A percentile compares a stretch with the other conserved stretches of the same genome.
These are phyloP conservation scores for Apiospora malaysiana DNA, from an alignment of 2,329 filamentous ascomycete genomes.

Conservation along the genomic window DNA sequence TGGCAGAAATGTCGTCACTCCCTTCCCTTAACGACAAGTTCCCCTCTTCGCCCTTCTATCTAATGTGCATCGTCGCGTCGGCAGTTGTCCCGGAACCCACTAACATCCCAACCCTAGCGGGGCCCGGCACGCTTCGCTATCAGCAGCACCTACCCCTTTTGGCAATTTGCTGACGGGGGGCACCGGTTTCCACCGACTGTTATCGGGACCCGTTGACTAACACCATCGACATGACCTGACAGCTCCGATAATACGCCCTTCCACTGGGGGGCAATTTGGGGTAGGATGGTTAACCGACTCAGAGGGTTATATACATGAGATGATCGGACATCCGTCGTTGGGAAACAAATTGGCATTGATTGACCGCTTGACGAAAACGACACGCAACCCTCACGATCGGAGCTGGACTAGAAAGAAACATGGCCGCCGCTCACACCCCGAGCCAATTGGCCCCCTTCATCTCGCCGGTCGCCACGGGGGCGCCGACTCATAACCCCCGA, in stretches of 20 bases:
- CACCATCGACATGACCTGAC: conserved; percentile 14
- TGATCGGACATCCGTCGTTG: conserved; percentile 3
- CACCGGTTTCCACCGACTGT: conserved; percentile 4
- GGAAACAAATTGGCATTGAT: background rate
- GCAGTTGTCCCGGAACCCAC: background rate
- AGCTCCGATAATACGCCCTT: conserved; percentile 5
- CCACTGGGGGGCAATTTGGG: background rate
- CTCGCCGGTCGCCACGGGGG: conserved; percentile 24
- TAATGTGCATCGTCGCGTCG: background rate
- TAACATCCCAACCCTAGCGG: background rate
- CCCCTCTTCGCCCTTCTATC: background rate
- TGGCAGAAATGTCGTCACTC: background rate
- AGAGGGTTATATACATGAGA: conserved; percentile 3
- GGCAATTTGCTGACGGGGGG: conserved; percentile 8
- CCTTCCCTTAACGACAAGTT: background rate
- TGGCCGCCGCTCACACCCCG: background rate
- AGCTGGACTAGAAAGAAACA: background rate
- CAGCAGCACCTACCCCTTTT: conserved; percentile 17
- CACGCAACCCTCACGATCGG: background rate
- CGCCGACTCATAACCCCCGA: conserved; percentile 42
- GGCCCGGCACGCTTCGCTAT: conserved; percentile 1
- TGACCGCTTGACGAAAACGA: conserved; percentile 3
- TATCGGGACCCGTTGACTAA: conserved; percentile 8
- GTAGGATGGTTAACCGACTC: background rate
- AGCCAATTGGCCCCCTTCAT: conserved; percentile 26